Base-by-base conservation (phyloP, 495 filamentous ascomycete genomes). In the Amorphotheca resinae region DNA sequence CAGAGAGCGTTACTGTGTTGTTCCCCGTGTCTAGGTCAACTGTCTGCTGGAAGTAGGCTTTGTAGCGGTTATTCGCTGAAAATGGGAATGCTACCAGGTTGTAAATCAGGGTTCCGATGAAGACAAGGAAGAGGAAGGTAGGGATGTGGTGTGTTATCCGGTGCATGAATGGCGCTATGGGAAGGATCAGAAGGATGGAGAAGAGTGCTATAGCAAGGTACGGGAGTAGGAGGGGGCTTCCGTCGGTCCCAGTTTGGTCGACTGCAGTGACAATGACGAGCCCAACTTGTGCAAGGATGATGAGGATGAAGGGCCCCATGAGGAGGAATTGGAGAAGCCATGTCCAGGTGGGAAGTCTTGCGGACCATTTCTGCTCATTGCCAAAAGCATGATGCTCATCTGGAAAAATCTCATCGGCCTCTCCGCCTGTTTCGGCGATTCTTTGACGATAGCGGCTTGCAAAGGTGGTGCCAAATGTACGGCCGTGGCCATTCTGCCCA, bases 51-150 rank as follows among this genome's bases (percentile, higher is more conserved):
- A 95, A 96, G 62, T 79, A 93, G 32, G 87, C 62, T 55, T 96
- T 96, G 51, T 95, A 72, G 35, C 87, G 72, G 50, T 73, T 82
- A 31, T 76, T 65, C 22, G 69, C 65, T 0, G 85, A 86, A 64
- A 95, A 96, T 1, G 91, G 91, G 60, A 94, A 94, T 4, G 84
- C 88, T 17, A 68, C 62, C 9, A 95, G 74, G 57, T 91, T 94
- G 67, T 93, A 96, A 52, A 89, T 74, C 22, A 88, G 59, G 9
- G 87, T 94, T 21, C 71, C 83, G 31, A 74, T 47, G 46, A 87
- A 83, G 22, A 95, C 64, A 7, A 80, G 58, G 35, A 93, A 67
- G 16, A 95, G 56, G 49, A 89, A 76, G 0, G 79, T 58, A 3
- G 91, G 88, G 25, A 96, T 65, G 45, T 93, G 84, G 52, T 82